A percentile compares a stretch with the other conserved stretches of the same genome.
Conservation (phyloP, 2,329 filamentous ascomycete genomes). For the Shiraia sp. region DNA sequence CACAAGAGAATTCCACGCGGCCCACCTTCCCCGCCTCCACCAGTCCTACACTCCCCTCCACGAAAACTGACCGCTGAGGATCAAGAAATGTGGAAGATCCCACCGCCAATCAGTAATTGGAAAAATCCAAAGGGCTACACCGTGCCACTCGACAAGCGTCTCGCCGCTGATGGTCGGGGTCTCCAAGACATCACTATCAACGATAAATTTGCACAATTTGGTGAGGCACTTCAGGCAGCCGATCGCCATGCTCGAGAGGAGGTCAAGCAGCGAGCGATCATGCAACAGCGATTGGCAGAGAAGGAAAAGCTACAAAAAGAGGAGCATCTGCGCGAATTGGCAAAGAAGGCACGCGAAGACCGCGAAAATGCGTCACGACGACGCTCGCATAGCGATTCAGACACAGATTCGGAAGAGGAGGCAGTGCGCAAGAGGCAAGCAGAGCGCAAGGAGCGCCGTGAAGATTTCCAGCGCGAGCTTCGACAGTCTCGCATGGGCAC, state of each 20-base stretch:
- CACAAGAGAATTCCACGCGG: conserved; percentile 97
- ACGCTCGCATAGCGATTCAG: conserved; percentile 48
- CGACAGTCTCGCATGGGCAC: conserved; percentile 95
- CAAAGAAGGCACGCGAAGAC: conserved; percentile 90
- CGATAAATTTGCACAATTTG: conserved; percentile 97
- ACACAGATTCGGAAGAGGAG: conserved; percentile 62
- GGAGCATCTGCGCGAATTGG: conserved; percentile 83
- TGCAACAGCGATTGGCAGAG: conserved; percentile 95
- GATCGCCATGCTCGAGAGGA: conserved; percentile 95
- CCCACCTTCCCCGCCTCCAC: conserved; percentile 88
- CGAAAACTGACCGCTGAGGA: conserved; percentile 95
- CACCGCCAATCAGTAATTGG: conserved; percentile 93
- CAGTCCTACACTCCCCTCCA: conserved; percentile 92
- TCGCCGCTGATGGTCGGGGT: conserved; percentile 90
- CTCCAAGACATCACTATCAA: conserved; percentile 95
- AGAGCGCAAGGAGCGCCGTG: conserved; percentile 74
- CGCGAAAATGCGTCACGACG: conserved; percentile 56
- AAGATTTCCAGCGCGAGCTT: conserved; percentile 85
- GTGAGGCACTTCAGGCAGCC: conserved; percentile 90
- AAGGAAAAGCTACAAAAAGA: conserved; percentile 96
- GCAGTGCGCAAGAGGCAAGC: conserved; percentile 76
- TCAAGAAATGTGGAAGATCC: conserved; percentile 93
- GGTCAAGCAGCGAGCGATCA: conserved; percentile 85
- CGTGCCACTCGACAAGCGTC: conserved; percentile 89
- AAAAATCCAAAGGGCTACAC: conserved; percentile 99